Conservation (phyloP, 306 rosid species). For the Senna siamea region DNA sequence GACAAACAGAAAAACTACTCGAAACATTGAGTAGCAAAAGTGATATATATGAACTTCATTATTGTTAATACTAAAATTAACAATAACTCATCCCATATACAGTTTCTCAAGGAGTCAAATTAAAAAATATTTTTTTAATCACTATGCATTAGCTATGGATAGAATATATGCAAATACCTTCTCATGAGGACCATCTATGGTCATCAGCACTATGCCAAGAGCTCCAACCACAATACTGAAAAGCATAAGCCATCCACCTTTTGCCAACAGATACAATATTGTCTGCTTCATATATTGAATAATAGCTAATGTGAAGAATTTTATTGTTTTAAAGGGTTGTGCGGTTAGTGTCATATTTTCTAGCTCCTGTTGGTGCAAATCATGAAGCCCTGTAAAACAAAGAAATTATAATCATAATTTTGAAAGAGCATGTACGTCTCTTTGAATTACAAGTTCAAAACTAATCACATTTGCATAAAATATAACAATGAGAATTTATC, state of each 20-base stretch:
- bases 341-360: slow-evolving; percentile 77
- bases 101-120: background rate
- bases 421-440: background rate
- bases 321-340: slow-evolving; percentile 83
- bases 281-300: slow-evolving; percentile 62
- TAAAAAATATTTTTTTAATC: background rate
- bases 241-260: slow-evolving; percentile 93
- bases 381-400: slow-evolving; percentile 58
- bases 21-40: background rate
- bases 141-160: slow-evolving; percentile 20
- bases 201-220: slow-evolving; percentile 63
- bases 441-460: slow-evolving; percentile 24
- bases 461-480: background rate
- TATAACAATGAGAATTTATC: background rate
- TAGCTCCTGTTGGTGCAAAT: slow-evolving; percentile 64
- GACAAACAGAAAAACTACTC: background rate
- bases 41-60: background rate
- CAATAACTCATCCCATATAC: background rate
- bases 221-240: slow-evolving; percentile 53
- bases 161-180: slow-evolving; percentile 57
- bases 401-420: slow-evolving; percentile 27
- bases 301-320: slow-evolving; percentile 70
- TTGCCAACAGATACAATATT: slow-evolving; percentile 60
- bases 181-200: slow-evolving; percentile 74
- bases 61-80: slow-evolving; percentile 26